Evolutionary conservation across 2,329 filamentous ascomycete species (phyloP), one percentile per base, ranked within the genome.

Genomic region (Amauroascus niger): DNA sequence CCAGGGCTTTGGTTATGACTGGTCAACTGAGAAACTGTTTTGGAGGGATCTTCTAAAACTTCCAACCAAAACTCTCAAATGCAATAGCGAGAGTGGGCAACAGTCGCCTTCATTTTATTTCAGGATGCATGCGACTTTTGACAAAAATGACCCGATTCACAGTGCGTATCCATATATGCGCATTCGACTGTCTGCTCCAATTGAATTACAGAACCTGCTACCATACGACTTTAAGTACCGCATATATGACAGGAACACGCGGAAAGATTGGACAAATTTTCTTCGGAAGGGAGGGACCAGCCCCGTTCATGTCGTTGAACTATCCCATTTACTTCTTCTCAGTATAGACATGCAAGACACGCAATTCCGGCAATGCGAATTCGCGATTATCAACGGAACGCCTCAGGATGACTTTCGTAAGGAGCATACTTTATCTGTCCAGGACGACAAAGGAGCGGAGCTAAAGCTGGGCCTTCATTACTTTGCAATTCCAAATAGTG

Each of bases 201-300:
- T 98, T 13, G 91, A 95, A 48, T 79, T 98, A 3, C 91, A 98
- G 68, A 98, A 98, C 60, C 74, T 98, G 41, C 73, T 98, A 35
- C 93, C 93, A 0, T 97, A 93, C 65, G 93, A 98, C 70, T 98
- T 98, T 81, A 97, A 98, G 70, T 98, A 98, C 69, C 83, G 91
- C 53, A 97, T 98, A 53, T 98, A 97, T 65, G 93, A 98, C 74
- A 96, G 94, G 74, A 94, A 95, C 68, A 96, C 90, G 0, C 94
- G 91, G 76, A 95, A 94, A 67, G 93, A 98, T 67, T 98, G 93
- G 93, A 94, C 88, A 3, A 98, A 98, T 68, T 98, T 98, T 72
- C 74, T 98, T 45, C 83, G 93, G 54, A 97, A 96, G 69, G 93
- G 94, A 24, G 94, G 94, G 13, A 85, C 97, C 54, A 98, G 93